Percentiles rank a stretch among this genome's conserved stretches.
Evolutionary conservation across 1,139 yeast species (phyloP).

Genomic region (Pichia sp.): DNA sequence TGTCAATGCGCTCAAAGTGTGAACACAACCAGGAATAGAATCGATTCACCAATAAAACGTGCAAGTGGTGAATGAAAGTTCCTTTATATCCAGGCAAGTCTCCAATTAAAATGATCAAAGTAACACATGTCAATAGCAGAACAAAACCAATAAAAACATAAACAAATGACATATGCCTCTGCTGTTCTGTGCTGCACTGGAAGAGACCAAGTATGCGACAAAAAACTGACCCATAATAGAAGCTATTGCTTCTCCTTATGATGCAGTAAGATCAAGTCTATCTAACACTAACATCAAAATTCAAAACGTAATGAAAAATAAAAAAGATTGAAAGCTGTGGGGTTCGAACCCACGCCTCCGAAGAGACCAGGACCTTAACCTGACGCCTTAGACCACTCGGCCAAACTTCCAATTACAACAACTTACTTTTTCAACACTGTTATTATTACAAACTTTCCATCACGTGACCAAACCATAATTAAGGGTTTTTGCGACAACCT

Average conservation of each 20-base stretch:
- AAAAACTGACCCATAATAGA: too few relatives aligned
- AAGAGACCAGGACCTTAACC: slow-evolving; percentile 62
- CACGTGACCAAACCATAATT: too few relatives aligned
- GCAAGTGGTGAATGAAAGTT: slow-evolving; percentile 8
- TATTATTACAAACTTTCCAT: too few relatives aligned
- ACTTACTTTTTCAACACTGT: too few relatives aligned
- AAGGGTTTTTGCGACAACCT: too few relatives aligned
- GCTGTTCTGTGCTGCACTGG: not conserved
- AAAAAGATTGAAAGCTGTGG: slow-evolving; percentile 45
- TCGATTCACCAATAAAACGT: slow-evolving; percentile 5
- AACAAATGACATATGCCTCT: slow-evolving; percentile 3
- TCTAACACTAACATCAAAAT: too few relatives aligned
- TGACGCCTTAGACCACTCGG: slow-evolving; percentile 61
- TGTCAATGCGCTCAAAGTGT: slow-evolving; percentile 6
- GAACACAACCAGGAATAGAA: not conserved
- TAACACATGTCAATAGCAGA: not conserved
- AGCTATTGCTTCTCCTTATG: too few relatives aligned
- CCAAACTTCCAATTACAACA: slow-evolving; percentile 42
- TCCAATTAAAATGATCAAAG: slow-evolving; percentile 14
- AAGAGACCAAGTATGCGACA: too few relatives aligned
- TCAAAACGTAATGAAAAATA: not conserved
- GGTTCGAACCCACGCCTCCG: slow-evolving; percentile 65
- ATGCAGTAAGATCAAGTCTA: too few relatives aligned
- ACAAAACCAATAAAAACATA: slow-evolving; percentile 1
- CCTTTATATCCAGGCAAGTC: slow-evolving; percentile 17